These are phyloP conservation scores for Colletotrichum ledebouriae DNA, from an alignment of 2,329 filamentous ascomycete species.

Conservation along the genomic window DNA sequence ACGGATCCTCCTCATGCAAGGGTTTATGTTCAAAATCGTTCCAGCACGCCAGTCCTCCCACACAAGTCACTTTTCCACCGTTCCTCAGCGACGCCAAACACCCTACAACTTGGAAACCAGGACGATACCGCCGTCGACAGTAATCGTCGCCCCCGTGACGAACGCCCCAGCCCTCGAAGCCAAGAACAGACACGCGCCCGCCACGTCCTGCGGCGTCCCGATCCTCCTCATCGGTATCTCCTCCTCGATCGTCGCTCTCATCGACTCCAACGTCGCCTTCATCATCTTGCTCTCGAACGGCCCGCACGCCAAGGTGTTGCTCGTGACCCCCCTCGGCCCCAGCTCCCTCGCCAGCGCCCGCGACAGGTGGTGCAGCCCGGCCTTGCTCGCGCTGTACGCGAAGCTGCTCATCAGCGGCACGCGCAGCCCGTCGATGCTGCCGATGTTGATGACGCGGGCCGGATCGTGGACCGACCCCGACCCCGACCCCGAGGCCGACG, in stretches of 20 bases:
- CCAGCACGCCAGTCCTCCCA: not conserved
- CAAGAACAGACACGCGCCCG: slow-evolving; percentile 79
- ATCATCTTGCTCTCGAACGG: slow-evolving; percentile 80
- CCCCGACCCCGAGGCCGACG: too few species aligned
- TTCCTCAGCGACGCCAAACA: not conserved
- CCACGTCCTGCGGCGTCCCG: slow-evolving; percentile 76
- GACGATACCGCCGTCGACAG: slow-evolving; percentile 70
- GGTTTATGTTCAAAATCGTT: too few species aligned
- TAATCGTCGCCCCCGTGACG: slow-evolving; percentile 75
- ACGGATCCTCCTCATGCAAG: too few species aligned
- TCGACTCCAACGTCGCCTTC: slow-evolving; percentile 69
- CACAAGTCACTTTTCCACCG: not conserved
- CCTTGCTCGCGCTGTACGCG: slow-evolving; percentile 73
- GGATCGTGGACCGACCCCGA: slow-evolving; percentile 53
- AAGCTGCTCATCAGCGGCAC: slow-evolving; percentile 72
- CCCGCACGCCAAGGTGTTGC: slow-evolving; percentile 79
- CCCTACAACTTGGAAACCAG: slow-evolving; percentile 60
- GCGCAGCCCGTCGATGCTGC: slow-evolving; percentile 72
- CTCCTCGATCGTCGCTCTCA: slow-evolving; percentile 66
- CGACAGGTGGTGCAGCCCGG: slow-evolving; percentile 74
- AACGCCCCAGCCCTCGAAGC: slow-evolving; percentile 75
- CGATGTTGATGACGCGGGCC: slow-evolving; percentile 74
- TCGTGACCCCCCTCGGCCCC: slow-evolving; percentile 71
- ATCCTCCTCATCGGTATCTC: slow-evolving; percentile 76
- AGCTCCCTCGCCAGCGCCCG: slow-evolving; percentile 71